Percentiles rank a stretch among this genome's conserved stretches.
These are phyloP conservation scores for Jasminum sambac DNA, from an alignment of 257 asterid species.

Conservation along the genomic window DNA sequence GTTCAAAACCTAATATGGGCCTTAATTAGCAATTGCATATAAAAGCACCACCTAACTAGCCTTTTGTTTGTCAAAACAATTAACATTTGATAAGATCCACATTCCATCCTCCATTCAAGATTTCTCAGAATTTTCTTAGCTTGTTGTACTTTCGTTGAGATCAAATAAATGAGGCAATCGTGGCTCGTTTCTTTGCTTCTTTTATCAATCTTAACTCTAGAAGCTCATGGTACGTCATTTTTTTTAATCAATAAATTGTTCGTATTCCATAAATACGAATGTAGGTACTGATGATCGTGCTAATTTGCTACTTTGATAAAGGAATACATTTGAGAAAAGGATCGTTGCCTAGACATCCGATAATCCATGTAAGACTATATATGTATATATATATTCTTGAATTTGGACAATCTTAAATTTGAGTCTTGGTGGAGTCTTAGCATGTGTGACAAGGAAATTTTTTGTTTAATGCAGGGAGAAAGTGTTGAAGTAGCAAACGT, in stretches of 20 bases:
- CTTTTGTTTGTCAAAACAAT: neutral
- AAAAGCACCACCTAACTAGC: constrained; percentile 11
- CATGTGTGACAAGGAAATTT: neutral
- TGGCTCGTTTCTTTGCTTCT: constrained; percentile 39
- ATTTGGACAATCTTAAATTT: neutral
- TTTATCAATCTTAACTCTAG: constrained; percentile 42
- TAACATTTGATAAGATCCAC: constrained; percentile 24
- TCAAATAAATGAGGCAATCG: constrained; percentile 39
- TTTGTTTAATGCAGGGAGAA: constrained; percentile 29
- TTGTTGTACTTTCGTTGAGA: constrained; percentile 13
- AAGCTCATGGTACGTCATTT: constrained; percentile 42
- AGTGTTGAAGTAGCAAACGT: neutral
- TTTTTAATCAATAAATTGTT: neutral
- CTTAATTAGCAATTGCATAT: constrained; percentile 26
- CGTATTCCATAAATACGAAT: neutral
- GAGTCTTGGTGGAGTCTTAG: neutral
- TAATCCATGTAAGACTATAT: constrained; percentile 35
- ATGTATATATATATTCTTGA: neutral
- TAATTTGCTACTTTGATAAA: constrained; percentile 21
- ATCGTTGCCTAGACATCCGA: constrained; percentile 23
- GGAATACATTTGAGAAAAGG: constrained; percentile 47
- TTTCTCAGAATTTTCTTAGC: constrained; percentile 10
- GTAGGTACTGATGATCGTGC: neutral
- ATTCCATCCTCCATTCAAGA: constrained; percentile 24
- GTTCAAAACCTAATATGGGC: constrained; percentile 33